These are phyloP conservation scores for Candida andamanensis DNA, from an alignment of 805 yeast species.

Conservation along the genomic window DNA sequence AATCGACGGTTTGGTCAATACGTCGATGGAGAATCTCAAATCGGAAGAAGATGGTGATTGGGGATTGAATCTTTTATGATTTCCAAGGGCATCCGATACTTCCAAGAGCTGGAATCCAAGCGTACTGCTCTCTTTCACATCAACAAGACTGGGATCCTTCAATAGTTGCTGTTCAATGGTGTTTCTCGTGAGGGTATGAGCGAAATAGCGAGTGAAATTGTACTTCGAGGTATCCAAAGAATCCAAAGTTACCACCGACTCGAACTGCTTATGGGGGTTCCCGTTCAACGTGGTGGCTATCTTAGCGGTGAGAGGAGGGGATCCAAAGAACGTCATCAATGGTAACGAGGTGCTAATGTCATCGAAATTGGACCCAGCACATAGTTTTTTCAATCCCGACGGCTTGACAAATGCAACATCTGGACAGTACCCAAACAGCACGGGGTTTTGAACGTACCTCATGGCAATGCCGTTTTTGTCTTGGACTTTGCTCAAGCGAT, in stretches of 20 bases:
- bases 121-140: slow-evolving; percentile 16
- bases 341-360: slow-evolving; percentile 32
- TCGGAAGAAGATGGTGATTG: slow-evolving; percentile 34
- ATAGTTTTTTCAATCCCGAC: slow-evolving; percentile 36
- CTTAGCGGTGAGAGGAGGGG: slow-evolving; percentile 53
- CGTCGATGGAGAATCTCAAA: slow-evolving; percentile 23
- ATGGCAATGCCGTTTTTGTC: slow-evolving; percentile 62
- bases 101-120: slow-evolving; percentile 32
- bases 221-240: slow-evolving; percentile 3
- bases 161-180: slow-evolving; percentile 30
- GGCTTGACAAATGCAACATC: slow-evolving; percentile 49
- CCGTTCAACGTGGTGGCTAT: slow-evolving; percentile 25
- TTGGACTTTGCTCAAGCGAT: slow-evolving; percentile 59
- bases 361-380: slow-evolving; percentile 47
- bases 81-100: slow-evolving; percentile 31
- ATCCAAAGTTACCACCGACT: slow-evolving; percentile 7
- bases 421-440: slow-evolving; percentile 76
- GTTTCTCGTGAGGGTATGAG: slow-evolving; percentile 24
- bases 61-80: slow-evolving; percentile 29
- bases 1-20: slow-evolving; percentile 22
- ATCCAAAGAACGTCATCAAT: slow-evolving; percentile 59
- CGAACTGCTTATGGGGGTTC: slow-evolving; percentile 10
- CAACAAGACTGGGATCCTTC: slow-evolving; percentile 20
- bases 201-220: slow-evolving; percentile 7
- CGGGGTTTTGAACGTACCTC: slow-evolving; percentile 54